These are phyloP conservation scores for Elaeis oleifera DNA, from an alignment of 202 grass and related monocot species.

Conservation along the genomic window DNA sequence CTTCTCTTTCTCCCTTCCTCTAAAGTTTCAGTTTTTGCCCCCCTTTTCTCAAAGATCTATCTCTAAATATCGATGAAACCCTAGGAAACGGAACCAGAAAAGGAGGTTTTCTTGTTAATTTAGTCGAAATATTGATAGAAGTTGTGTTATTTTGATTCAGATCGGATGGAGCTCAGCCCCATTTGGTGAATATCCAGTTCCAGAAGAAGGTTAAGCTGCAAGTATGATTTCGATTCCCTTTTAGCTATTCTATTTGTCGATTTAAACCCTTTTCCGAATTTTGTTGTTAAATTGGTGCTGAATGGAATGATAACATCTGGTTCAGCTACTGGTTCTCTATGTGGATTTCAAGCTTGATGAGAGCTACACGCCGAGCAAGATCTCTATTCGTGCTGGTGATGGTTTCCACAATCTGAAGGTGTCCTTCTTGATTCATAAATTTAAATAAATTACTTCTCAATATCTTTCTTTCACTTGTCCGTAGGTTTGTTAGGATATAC, in stretches of 20 bases:
- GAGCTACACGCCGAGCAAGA: conserved; percentile 98
- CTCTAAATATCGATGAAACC: background rate
- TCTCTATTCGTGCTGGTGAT: conserved; percentile 77
- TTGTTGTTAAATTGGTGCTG: conserved; percentile 6
- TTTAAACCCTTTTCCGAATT: background rate
- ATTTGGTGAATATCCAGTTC: conserved; percentile 92
- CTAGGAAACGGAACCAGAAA: background rate
- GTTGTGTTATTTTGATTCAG: conserved; percentile 20
- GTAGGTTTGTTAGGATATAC: no score
- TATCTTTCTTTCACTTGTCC: no score
- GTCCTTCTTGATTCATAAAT: background rate
- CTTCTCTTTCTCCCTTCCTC: background rate
- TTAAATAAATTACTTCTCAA: no score
- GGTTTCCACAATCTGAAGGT: conserved; percentile 99
- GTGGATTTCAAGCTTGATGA: conserved; percentile 97
- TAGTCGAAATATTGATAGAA: no score
- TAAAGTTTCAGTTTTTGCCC: background rate
- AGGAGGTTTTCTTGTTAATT: background rate
- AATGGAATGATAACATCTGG: background rate
- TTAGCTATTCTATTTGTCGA: background rate
- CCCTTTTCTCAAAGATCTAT: background rate
- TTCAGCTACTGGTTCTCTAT: conserved; percentile 70
- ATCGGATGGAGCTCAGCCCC: conserved; percentile 82
- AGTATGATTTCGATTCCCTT: conserved; percentile 20
- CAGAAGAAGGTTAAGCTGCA: conserved; percentile 93